phyloP scores from a whole-genome alignment of 2,329 filamentous ascomycete species.

The Blastomyces percursus region DNA sequence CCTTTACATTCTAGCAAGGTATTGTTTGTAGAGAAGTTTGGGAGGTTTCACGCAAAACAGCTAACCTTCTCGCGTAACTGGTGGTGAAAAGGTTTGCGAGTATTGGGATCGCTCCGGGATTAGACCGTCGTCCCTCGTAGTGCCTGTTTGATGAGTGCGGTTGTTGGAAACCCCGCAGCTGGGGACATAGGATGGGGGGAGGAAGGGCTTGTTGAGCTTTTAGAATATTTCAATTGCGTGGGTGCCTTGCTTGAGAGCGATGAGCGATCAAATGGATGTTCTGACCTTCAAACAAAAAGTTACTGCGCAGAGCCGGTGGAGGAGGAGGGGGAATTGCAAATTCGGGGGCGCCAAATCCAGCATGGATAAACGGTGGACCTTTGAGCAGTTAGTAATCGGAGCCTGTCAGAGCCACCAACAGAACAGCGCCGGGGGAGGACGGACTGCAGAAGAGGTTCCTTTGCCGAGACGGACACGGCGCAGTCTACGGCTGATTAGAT shows the following conservation, averaged over 20 bases:
- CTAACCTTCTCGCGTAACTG: not conserved
- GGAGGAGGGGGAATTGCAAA: not conserved
- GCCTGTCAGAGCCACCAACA: not conserved
- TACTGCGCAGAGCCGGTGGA: not conserved
- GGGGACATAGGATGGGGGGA: not conserved
- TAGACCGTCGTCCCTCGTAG: not conserved
- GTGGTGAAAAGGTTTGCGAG: not conserved
- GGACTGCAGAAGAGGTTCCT: not conserved
- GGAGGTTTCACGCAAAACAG: not conserved
- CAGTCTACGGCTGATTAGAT: constrained; percentile 10
- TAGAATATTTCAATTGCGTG: not conserved
- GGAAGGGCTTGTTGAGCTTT: not conserved
- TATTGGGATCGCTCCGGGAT: not conserved
- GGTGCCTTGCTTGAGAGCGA: not conserved
- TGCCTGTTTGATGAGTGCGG: not conserved
- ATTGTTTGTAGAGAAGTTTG: not conserved
- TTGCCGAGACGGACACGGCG: constrained; percentile 7
- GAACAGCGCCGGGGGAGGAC: not conserved
- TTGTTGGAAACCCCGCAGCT: not conserved
- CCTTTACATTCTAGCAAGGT: not conserved
- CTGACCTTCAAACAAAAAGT: not conserved
- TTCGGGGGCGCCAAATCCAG: not conserved
- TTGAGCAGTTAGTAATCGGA: not conserved
- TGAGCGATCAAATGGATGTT: not conserved
- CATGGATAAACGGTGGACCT: not conserved